These are phyloP conservation scores for Phialophora verrucosa DNA, from an alignment of 2,329 filamentous ascomycete genomes.

Conservation along the genomic window DNA sequence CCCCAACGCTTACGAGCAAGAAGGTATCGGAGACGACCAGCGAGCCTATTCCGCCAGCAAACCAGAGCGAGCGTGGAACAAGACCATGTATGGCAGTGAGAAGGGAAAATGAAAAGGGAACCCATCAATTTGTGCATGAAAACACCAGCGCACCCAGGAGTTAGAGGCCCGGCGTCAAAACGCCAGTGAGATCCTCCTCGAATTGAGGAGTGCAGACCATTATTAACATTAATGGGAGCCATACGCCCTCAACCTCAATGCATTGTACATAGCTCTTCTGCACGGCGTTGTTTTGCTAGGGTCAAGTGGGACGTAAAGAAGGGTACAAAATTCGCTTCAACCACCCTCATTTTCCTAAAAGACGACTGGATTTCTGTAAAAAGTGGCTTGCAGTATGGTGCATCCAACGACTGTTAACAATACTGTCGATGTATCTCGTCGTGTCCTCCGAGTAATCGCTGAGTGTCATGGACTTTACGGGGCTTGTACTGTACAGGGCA, in stretches of 20 bases:
- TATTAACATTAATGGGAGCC: not conserved
- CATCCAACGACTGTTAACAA: not conserved
- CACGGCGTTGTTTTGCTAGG: not conserved
- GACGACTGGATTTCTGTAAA: not conserved
- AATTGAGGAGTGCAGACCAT: no score
- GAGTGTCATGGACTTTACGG: not conserved
- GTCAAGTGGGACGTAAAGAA: not conserved
- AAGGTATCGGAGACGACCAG: constrained; percentile 34
- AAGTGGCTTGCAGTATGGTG: not conserved
- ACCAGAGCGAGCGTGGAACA: constrained; percentile 27
- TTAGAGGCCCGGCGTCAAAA: not conserved
- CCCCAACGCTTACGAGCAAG: constrained; percentile 24
- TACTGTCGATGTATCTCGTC: not conserved
- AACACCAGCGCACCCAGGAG: not conserved
- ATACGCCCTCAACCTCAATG: not conserved
- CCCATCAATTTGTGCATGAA: not conserved
- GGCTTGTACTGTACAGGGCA: not conserved
- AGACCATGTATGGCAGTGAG: constrained; percentile 29
- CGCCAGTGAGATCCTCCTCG: not conserved
- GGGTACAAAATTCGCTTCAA: not conserved
- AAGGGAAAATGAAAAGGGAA: constrained; percentile 28
- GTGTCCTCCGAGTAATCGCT: not conserved
- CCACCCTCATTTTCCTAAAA: not conserved
- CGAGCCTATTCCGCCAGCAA: constrained; percentile 15
- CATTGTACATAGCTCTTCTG: not conserved